Percentiles rank a stretch among this genome's conserved stretches.
phyloP scores from a whole-genome alignment of 108 stramenopile genomes.

The Craspedostauros australis region DNA sequence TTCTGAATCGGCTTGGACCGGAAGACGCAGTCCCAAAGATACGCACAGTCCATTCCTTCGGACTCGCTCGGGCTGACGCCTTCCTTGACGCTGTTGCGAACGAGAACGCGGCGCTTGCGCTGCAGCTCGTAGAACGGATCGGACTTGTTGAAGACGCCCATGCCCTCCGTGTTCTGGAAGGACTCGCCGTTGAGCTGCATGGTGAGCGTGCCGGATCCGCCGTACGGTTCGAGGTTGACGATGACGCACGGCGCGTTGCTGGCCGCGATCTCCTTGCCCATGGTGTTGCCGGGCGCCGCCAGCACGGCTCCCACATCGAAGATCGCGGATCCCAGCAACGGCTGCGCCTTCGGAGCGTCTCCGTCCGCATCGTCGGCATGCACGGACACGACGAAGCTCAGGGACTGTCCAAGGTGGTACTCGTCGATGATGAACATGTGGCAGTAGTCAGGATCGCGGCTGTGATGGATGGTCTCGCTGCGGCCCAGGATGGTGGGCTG shows the following conservation, averaged over 20 bases:
- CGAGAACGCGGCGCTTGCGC: slow-evolving; percentile 33
- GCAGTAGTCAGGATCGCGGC: slow-evolving; percentile 38
- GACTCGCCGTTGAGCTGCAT: no score
- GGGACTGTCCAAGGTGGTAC: slow-evolving; percentile 36
- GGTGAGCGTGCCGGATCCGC: no score
- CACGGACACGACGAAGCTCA: slow-evolving; percentile 14
- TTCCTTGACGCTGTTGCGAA: slow-evolving; percentile 40
- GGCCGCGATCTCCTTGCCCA: slow-evolving; percentile 48
- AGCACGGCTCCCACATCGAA: slow-evolving; percentile 63
- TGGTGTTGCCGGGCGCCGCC: slow-evolving; percentile 46
- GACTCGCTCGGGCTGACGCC: no score
- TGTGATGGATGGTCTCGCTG: slow-evolving; percentile 58
- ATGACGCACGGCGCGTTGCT: no score
- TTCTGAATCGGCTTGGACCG: slow-evolving; percentile 40
- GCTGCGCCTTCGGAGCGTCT: slow-evolving; percentile 21
- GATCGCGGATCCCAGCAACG: slow-evolving; percentile 47
- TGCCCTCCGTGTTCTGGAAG: no score
- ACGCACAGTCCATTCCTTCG: no score
- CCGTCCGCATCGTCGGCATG: no score
- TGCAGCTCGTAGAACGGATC: slow-evolving; percentile 69
- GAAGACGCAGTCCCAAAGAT: slow-evolving; percentile 53
- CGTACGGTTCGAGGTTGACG: no score
- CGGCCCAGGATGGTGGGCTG: slow-evolving; percentile 47
- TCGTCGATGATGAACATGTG: slow-evolving; percentile 35
- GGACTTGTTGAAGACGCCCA: no score